These are phyloP conservation scores for Castanea sativa DNA, from an alignment of 306 rosid genomes.

Conservation along the genomic window DNA sequence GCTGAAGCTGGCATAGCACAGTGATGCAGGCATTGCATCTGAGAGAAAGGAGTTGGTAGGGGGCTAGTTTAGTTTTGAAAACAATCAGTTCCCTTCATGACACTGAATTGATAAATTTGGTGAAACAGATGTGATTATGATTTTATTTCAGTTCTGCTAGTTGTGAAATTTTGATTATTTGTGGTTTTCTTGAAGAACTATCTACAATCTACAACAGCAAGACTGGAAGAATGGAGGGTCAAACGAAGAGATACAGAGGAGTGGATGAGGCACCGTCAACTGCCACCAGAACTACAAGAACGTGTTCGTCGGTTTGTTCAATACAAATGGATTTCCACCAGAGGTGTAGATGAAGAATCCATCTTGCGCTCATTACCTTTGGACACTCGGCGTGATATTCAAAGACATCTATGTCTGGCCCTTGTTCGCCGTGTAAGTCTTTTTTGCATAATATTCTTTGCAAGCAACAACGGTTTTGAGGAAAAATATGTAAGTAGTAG, in stretches of 20 bases:
- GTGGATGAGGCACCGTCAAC: conserved; percentile 97
- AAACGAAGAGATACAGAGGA: conserved; percentile 84
- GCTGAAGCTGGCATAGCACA: neutral
- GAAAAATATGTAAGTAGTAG: neutral
- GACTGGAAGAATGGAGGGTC: conserved; percentile 91
- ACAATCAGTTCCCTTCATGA: neutral
- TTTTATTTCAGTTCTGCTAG: neutral
- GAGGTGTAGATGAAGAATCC: conserved; percentile 88
- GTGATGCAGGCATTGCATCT: neutral
- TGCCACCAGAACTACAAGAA: conserved; percentile 68
- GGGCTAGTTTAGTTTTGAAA: neutral
- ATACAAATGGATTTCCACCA: conserved; percentile 85
- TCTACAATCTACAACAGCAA: conserved; percentile 77
- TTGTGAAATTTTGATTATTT: neutral
- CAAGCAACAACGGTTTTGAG: neutral
- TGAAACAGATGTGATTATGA: neutral
- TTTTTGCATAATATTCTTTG: neutral
- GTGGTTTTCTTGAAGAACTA: conserved; percentile 42
- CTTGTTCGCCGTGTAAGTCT: conserved; percentile 75
- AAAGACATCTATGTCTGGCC: conserved; percentile 83
- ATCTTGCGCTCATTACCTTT: conserved; percentile 67
- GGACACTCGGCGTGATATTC: conserved; percentile 82
- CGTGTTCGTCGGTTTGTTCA: conserved; percentile 80
- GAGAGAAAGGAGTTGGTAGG: neutral
- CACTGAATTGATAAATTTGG: neutral